phyloP scores from a whole-genome alignment of 2,329 filamentous ascomycete genomes.

The Elsinoe ampelina region DNA sequence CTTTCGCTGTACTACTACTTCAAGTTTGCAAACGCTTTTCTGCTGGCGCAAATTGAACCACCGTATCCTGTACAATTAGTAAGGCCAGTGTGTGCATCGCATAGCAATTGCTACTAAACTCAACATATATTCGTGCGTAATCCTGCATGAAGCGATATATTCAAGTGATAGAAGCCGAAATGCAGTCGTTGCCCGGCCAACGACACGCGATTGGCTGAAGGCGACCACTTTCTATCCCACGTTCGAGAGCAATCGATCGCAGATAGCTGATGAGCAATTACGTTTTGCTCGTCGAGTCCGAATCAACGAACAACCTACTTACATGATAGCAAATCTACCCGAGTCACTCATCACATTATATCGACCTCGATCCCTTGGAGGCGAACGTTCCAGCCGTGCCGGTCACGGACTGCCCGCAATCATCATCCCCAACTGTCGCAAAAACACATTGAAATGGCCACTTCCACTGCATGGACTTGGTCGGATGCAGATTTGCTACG shows the following conservation, averaged over 20 bases:
- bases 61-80: too few species aligned
- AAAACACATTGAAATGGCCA: background rate
- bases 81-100: too few species aligned
- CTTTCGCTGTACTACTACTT: too few species aligned
- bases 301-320: too few species aligned
- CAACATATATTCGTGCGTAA: background rate
- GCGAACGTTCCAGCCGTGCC: slow-evolving; percentile 11
- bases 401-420: slow-evolving; percentile 8
- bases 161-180: too few species aligned
- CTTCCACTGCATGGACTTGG: background rate
- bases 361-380: background rate
- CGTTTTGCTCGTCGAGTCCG: too few species aligned
- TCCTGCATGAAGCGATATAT: background rate
- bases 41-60: too few species aligned
- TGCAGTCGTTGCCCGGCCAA: background rate
- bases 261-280: too few species aligned
- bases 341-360: too few species aligned
- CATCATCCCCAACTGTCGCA: background rate
- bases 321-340: too few species aligned
- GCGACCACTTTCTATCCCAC: background rate
- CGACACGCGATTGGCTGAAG: background rate
- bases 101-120: too few species aligned
- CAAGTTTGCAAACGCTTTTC: too few species aligned
- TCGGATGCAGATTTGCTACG: slow-evolving; percentile 2
- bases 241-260: background rate